Conservation (phyloP, 768 basidiomycete genomes). For the Hirschioporus abietinus region DNA sequence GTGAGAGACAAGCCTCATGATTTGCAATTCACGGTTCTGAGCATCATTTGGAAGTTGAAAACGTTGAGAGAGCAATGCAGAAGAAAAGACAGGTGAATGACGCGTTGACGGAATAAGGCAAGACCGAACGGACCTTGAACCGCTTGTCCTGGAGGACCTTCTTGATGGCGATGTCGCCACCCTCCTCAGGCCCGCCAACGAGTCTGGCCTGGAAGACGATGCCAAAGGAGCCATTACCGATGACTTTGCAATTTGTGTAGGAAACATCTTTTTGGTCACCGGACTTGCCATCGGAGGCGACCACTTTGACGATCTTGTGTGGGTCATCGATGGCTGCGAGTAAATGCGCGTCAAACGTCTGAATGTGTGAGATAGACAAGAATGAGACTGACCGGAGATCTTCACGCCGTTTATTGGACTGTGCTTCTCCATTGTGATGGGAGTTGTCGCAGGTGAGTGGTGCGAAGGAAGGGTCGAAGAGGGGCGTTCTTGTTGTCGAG, state of each 20-base stretch:
- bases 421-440: slow-evolving; percentile 54
- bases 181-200: slow-evolving; percentile 54
- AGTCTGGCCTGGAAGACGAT: slow-evolving; percentile 97
- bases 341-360: slow-evolving; percentile 25
- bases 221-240: slow-evolving; percentile 98
- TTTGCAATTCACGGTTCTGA: slow-evolving; percentile 98
- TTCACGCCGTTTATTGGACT: slow-evolving; percentile 86
- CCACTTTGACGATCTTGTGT: slow-evolving; percentile 91
- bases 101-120: background rate
- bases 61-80: slow-evolving; percentile 8
- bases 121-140: slow-evolving; percentile 80
- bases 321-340: slow-evolving; percentile 86
- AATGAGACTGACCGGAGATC: slow-evolving; percentile 64
- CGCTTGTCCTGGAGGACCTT: slow-evolving; percentile 99
- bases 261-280: slow-evolving; percentile 83
- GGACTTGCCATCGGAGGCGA: slow-evolving; percentile 91
- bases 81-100: slow-evolving; percentile 5
- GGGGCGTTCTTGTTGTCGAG: background rate
- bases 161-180: slow-evolving; percentile 97
- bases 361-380: slow-evolving; percentile 14
- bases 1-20: slow-evolving; percentile 95
- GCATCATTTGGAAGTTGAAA: background rate
- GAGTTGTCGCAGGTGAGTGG: background rate
- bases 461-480: slow-evolving; percentile 1
- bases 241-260: slow-evolving; percentile 97